Base-by-base conservation (phyloP, 192 early-diverging fungal genomes). In the Linnemannia elongata region DNA sequence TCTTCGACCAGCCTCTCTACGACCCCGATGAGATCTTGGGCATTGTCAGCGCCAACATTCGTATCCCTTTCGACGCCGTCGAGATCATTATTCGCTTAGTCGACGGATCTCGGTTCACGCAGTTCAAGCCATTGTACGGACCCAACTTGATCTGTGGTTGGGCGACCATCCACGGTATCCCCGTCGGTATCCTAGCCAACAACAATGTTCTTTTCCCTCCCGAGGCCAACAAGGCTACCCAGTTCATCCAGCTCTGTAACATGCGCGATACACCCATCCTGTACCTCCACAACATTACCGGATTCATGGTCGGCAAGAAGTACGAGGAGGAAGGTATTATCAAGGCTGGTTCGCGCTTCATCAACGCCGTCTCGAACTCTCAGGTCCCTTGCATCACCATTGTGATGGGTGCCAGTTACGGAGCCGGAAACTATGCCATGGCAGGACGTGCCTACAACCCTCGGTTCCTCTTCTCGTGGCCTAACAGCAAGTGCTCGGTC, bases 371-470 rank as follows among this genome's bases (percentile, higher is more conserved):
- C 10, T 90, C 91, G 41, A 94, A 94, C 74, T 90, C 90, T 5
- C 69, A 85, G 52, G 93, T 93, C 17, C 93, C 93, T 24, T 91
- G 90, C 24, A 92, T 93, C 54, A 89, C 93, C 20, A 90, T 94
- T 73, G 88, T 93, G 72, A 92, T 94, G 90, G 93, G 93, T 22
- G 92, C 92, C 63, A 91, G 89, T 75, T 94, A 94, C 55, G 93
- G 93, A 42, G 93, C 93, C 24, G 93, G 93, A 24, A 94, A 94
- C 83, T 94, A 93, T 82, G 93, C 93, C 45, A 93, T 94, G 93
- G 88, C 90, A 39, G 93, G 93, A n/a, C 91, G 93, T 15, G 90
- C 92, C 18, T 94, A 93, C 79, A 90, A 92, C 49, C 93, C 93
- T 9, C 74, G 84, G 55, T 94, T 94, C 86, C 77, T 94, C 35